phyloP scores from a whole-genome alignment of 169 alveolate genomes.

The Plasmodium yoelii region DNA sequence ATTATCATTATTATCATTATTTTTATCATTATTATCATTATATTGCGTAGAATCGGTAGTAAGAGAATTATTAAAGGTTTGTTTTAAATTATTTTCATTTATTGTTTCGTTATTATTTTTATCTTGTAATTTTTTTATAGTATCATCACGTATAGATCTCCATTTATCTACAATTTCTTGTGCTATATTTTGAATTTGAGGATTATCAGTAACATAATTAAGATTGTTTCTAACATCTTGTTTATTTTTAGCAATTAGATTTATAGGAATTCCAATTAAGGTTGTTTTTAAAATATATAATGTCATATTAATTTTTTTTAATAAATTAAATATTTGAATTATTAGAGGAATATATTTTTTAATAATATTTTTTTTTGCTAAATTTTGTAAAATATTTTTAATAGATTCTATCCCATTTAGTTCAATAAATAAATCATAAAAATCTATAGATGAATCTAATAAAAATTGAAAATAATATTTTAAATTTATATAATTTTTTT shows the following conservation, averaged over 20 bases:
- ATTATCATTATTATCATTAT: not conserved
- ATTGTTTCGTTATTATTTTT: not conserved
- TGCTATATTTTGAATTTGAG: conserved; percentile 16
- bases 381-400: conserved; percentile 43
- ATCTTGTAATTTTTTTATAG: not conserved
- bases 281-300: conserved; percentile 47
- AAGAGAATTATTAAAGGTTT: not conserved
- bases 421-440: conserved; percentile 26
- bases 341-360: conserved; percentile 38
- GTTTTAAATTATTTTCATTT: not conserved
- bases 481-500: conserved; percentile 35
- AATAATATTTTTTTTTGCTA: conserved; percentile 46
- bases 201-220: conserved; percentile 37
- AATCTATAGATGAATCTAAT: conserved; percentile 1
- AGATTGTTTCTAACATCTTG: conserved; percentile 25
- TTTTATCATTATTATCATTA: not conserved
- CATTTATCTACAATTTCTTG: conserved; percentile 33
- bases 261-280: conserved; percentile 58
- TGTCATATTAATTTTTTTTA: conserved; percentile 50
- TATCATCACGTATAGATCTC: conserved; percentile 42
- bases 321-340: conserved; percentile 26
- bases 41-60: not conserved
- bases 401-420: conserved; percentile 36
- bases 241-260: conserved; percentile 59
- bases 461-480: conserved; percentile 33